Conservation (phyloP, 2,329 filamentous ascomycete genomes). For the Scedosporium apiospermum region DNA sequence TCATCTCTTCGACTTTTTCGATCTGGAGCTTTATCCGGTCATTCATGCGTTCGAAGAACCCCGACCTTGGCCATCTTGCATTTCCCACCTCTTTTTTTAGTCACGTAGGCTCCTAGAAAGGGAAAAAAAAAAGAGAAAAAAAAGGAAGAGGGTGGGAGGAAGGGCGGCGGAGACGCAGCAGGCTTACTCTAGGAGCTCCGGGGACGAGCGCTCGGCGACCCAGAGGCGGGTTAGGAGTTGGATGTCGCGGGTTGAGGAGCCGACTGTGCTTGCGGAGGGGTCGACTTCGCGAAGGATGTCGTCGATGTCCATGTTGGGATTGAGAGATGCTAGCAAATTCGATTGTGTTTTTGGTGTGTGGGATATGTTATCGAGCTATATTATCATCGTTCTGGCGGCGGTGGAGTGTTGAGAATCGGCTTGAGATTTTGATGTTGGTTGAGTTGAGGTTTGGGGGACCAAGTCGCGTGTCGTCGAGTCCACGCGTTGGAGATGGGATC, state of each 20-base stretch:
- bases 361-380: too few species aligned
- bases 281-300: conserved; percentile 71
- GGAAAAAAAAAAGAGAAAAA: not conserved
- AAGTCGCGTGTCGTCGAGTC: too few species aligned
- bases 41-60: conserved; percentile 75
- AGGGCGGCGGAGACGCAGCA: not conserved
- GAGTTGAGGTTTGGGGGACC: too few species aligned
- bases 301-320: conserved; percentile 61
- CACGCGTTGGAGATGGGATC: too few species aligned
- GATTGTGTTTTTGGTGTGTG: not conserved
- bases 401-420: too few species aligned
- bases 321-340: not conserved
- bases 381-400: too few species aligned
- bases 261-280: conserved; percentile 42
- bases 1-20: conserved; percentile 64
- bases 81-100: not conserved
- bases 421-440: too few species aligned
- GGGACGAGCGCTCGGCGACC: conserved; percentile 83
- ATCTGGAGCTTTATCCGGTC: conserved; percentile 61
- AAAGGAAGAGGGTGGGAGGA: not conserved
- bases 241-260: conserved; percentile 61
- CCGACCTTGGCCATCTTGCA: conserved; percentile 53
- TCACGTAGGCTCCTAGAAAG: not conserved
- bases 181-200: conserved; percentile 73
- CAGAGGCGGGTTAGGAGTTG: conserved; percentile 85